Base-by-base conservation (phyloP, 306 rosid genomes). In the Quercus dentata region DNA sequence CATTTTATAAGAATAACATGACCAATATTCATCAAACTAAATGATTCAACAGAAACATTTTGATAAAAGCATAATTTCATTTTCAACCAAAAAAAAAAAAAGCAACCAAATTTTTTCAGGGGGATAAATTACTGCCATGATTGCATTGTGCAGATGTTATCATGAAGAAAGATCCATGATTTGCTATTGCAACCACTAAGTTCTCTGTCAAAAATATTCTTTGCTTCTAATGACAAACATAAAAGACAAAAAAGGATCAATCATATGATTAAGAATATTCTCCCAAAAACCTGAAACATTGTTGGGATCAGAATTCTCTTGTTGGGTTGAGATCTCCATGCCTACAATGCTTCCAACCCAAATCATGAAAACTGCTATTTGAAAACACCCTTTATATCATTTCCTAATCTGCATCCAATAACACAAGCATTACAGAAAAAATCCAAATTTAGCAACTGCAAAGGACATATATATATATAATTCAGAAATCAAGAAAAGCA, bases 291-390 rank as follows among this genome's bases (percentile, higher is more conserved):
- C 90, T 76, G 92, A 55, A 79, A 70, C 80, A 51, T 84, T 84
- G 57, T 73, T 73, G 49, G 65, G 79, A 58, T 86, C 90, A 76
- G 84, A 69, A 65, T 82, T 83, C 19, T 88, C 83, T 44, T 61
- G 82, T 35, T 69, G 85, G 64, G 81, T 18, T 71, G 94, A 86
- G 90, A 86, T 87, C 70, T 86, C 82, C 85, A 86, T 67, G 71
- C 85, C 65, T 81, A 81, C 80, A 82, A 82, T 77, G 57, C 71
- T 78, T 80, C 82, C 80, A 81, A 71, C 80, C 80, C 76, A 83
- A 81, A 80, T 49, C 63, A 56, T 71, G 69, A 87, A 82, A 79
- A 63, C 87, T 84, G 88, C 73, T 72, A 84, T 84, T 72, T 74
- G 64, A 78, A 71, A 78, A 81, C 77, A 76, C 14, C 82, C 96